Percentiles rank a stretch among this genome's conserved stretches.
These are phyloP conservation scores for Penicillium crystallinum DNA, from an alignment of 495 filamentous ascomycete species.

Conservation along the genomic window DNA sequence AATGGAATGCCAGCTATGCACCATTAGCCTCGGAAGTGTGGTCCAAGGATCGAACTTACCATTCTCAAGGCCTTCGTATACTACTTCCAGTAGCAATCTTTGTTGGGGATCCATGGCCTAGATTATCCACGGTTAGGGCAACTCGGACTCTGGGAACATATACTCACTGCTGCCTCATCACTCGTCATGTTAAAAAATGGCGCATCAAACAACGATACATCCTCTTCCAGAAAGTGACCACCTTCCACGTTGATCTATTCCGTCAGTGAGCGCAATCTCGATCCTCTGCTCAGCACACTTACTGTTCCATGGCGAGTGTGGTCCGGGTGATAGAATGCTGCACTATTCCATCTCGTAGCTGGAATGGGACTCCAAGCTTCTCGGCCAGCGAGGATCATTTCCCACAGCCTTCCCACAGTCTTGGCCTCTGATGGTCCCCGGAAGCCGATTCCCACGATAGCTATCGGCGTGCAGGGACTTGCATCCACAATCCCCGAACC, in stretches of 20 bases:
- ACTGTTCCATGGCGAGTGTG: slow-evolving; percentile 23
- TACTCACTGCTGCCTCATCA: slow-evolving; percentile 45
- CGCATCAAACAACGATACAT: slow-evolving; percentile 53
- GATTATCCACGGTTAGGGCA: not conserved
- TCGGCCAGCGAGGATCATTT: slow-evolving; percentile 45
- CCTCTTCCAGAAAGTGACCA: slow-evolving; percentile 47
- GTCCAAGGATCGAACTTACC: slow-evolving; percentile 4
- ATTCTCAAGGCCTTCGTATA: slow-evolving; percentile 56
- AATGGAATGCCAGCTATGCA: slow-evolving; percentile 27
- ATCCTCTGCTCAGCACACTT: not conserved
- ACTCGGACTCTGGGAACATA: not conserved
- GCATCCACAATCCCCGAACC: slow-evolving; percentile 6
- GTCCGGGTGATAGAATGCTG: slow-evolving; percentile 54
- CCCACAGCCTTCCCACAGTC: slow-evolving; percentile 50
- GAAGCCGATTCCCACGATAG: slow-evolving; percentile 58
- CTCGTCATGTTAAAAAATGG: slow-evolving; percentile 53
- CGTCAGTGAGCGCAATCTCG: not conserved
- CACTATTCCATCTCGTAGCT: slow-evolving; percentile 43
- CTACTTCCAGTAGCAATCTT: slow-evolving; percentile 51
- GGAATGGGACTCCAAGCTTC: slow-evolving; percentile 50
- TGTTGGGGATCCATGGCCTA: slow-evolving; percentile 46
- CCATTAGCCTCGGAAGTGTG: not conserved
- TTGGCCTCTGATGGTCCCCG: slow-evolving; percentile 52
- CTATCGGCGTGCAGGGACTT: slow-evolving; percentile 46
- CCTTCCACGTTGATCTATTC: slow-evolving; percentile 25